These are phyloP conservation scores for Amanita subjunquillea DNA, from an alignment of 768 basidiomycete genomes.

Conservation along the genomic window DNA sequence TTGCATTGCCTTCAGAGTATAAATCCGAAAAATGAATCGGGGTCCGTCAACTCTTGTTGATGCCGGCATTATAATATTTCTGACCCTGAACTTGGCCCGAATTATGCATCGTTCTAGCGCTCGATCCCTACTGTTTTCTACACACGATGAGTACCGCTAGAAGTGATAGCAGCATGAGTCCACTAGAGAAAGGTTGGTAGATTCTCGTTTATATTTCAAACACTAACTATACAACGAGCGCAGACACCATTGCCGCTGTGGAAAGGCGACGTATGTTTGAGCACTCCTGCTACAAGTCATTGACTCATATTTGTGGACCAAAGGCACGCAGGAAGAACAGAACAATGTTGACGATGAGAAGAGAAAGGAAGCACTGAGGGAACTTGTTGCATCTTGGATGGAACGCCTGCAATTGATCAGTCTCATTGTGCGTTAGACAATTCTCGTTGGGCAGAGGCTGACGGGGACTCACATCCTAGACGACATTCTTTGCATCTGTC, in stretches of 20 bases:
- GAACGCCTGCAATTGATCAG: constrained; percentile 52
- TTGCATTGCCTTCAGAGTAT: not conserved
- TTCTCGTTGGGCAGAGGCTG: not conserved
- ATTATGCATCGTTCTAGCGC: not conserved
- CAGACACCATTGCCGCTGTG: not conserved
- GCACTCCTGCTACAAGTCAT: not conserved
- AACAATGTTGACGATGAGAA: constrained; percentile 36
- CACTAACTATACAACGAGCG: not conserved
- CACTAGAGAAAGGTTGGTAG: not conserved
- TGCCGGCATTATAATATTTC: too few relatives aligned
- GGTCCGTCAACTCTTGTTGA: too few relatives aligned
- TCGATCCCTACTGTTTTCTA: not conserved
- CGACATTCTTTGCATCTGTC: constrained; percentile 52
- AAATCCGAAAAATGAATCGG: not conserved
- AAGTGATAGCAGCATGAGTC: not conserved
- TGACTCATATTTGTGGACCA: not conserved
- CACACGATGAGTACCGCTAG: not conserved
- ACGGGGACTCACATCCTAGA: constrained; percentile 21
- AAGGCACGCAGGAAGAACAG: constrained; percentile 35
- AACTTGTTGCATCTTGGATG: constrained; percentile 52
- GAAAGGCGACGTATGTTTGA: not conserved
- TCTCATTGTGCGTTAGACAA: constrained; percentile 23
- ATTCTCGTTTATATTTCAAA: not conserved
- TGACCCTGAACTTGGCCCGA: not conserved
- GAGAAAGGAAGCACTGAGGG: constrained; percentile 32